Evolutionary conservation across 2,329 filamentous ascomycete genomes (phyloP).

Genomic region (Monosporascus ibericus): DNA sequence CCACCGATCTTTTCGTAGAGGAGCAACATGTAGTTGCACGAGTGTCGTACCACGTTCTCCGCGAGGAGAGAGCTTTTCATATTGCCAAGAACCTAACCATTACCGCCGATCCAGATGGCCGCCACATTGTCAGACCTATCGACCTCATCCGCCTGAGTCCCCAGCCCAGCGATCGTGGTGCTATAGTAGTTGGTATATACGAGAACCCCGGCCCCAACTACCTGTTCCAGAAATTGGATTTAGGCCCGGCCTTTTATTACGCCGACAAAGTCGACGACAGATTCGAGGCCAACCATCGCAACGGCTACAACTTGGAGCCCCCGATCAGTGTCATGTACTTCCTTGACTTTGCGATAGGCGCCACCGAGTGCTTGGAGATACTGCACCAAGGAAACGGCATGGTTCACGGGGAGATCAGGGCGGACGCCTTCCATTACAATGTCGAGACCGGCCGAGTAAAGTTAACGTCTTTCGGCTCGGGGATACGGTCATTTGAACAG

Average conservation of each 20-base stretch:
- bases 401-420: conserved; percentile 85
- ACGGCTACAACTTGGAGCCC: conserved; percentile 43
- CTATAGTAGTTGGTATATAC: conserved; percentile 76
- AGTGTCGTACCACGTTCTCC: conserved; percentile 73
- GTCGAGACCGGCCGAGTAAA: conserved; percentile 64
- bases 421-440: conserved; percentile 87
- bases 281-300: conserved; percentile 38
- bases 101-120: conserved; percentile 64
- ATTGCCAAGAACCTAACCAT: conserved; percentile 68
- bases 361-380: conserved; percentile 78
- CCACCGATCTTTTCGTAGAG: conserved; percentile 48
- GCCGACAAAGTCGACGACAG: conserved; percentile 46
- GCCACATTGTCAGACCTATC: conserved; percentile 74
- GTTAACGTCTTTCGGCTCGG: conserved; percentile 80
- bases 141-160: conserved; percentile 69
- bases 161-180: conserved; percentile 60
- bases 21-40: conserved; percentile 66
- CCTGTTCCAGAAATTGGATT: conserved; percentile 62
- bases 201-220: conserved; percentile 72
- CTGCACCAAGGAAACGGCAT: conserved; percentile 84
- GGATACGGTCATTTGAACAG: conserved; percentile 83
- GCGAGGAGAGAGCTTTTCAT: conserved; percentile 83
- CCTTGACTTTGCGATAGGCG: conserved; percentile 85
- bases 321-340: conserved; percentile 70
- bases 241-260: conserved; percentile 70